Evolutionary conservation across 73 alveolate genomes (phyloP).

Genomic region (Breviolum minutum): DNA sequence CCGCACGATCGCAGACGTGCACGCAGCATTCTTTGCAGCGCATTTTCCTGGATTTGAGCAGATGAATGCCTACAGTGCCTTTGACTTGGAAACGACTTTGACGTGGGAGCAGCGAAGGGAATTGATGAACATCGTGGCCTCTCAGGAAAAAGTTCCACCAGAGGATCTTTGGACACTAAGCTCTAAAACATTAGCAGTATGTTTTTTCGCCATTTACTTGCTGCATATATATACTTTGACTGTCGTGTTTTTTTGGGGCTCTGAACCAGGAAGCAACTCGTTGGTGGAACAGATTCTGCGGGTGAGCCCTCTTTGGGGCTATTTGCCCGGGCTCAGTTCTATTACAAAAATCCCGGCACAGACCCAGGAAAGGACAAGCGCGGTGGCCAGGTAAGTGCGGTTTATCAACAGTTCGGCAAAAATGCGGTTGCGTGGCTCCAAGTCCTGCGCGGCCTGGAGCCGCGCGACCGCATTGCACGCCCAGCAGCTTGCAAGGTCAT

Average conservation of each 20-base stretch:
- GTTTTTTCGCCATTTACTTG: no score
- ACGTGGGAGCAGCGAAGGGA: background rate
- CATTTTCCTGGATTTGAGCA: constrained; percentile 16
- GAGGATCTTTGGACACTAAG: constrained; percentile 1
- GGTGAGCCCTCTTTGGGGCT: background rate
- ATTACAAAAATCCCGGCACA: background rate
- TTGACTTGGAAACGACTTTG: background rate
- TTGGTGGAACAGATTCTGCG: background rate
- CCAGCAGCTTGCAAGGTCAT: background rate
- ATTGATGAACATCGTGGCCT: background rate
- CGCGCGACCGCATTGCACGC: background rate
- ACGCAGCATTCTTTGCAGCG: background rate
- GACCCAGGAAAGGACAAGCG: background rate
- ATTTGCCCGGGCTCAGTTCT: constrained; percentile 30
- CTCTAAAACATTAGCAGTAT: no score
- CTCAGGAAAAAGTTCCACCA: background rate
- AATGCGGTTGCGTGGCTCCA: constrained; percentile 1
- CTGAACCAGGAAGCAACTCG: background rate
- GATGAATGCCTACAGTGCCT: background rate
- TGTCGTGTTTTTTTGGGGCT: background rate
- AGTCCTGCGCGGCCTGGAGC: background rate
- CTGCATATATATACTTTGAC: background rate
- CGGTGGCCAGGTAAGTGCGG: background rate
- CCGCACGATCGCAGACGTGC: background rate
- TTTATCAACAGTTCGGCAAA: background rate